Evolutionary conservation across 2,329 filamentous ascomycete species (phyloP).

Genomic region (Xylariaceae sp.): DNA sequence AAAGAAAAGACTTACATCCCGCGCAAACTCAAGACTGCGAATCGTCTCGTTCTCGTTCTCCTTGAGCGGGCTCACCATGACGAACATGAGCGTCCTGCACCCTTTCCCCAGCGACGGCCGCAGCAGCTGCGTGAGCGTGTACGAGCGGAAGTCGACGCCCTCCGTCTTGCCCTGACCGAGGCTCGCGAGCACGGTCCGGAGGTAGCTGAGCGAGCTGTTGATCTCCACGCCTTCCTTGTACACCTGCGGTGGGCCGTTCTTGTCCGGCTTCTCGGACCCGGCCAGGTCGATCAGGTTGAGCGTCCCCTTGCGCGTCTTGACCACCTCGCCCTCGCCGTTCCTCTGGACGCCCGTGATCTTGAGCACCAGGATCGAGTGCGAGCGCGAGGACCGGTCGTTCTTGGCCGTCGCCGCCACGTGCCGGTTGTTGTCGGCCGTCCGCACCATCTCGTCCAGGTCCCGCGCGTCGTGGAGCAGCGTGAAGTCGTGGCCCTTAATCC

Average conservation of each 20-base stretch:
- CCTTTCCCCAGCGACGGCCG: conserved; percentile 94
- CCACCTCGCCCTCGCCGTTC: conserved; percentile 46
- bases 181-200: conserved; percentile 91
- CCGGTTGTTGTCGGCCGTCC: conserved; percentile 75
- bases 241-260: conserved; percentile 74
- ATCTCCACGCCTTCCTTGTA: conserved; percentile 95
- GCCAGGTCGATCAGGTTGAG: conserved; percentile 95
- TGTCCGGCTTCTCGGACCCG: conserved; percentile 72
- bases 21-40: conserved; percentile 92
- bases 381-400: conserved; percentile 89
- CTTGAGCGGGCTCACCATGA: conserved; percentile 92
- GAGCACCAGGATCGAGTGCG: conserved; percentile 93
- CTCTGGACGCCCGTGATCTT: conserved; percentile 68
- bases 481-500: conserved; percentile 29
- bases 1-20: conserved; percentile 59
- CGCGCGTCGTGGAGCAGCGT: conserved; percentile 66
- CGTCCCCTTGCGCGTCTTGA: conserved; percentile 81
- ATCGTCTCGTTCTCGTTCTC: conserved; percentile 87
- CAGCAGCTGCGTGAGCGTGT: conserved; percentile 90
- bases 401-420: conserved; percentile 96
- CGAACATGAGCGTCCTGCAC: conserved; percentile 97
- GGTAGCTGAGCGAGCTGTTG: conserved; percentile 86
- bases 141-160: conserved; percentile 92
- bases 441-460: conserved; percentile 74
- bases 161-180: conserved; percentile 73